These are phyloP conservation scores for Aspergillus fijiensis DNA, from an alignment of 2,329 filamentous ascomycete genomes.

Conservation along the genomic window DNA sequence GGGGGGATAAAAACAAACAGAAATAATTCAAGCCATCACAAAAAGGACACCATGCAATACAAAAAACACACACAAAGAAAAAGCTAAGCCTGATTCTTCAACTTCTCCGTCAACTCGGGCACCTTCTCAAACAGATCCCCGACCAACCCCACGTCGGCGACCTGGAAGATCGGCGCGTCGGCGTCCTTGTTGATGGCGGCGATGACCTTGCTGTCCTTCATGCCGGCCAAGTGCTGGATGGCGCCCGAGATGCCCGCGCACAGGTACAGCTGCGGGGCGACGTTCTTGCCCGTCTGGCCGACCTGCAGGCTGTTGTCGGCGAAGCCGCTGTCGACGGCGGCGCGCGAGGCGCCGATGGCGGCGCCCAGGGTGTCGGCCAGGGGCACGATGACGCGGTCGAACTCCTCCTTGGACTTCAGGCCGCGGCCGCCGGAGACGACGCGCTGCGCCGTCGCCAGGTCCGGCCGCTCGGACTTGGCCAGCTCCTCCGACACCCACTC, in stretches of 20 bases:
- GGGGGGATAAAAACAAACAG: no score
- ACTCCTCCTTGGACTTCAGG: constrained; percentile 96
- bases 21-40: no score
- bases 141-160: constrained; percentile 92
- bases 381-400: constrained; percentile 87
- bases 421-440: constrained; percentile 94
- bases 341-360: constrained; percentile 92
- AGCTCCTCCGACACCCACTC: constrained; percentile 96
- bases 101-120: constrained; percentile 91
- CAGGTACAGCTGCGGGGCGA: constrained; percentile 91
- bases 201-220: constrained; percentile 99
- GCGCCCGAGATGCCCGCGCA: constrained; percentile 95
- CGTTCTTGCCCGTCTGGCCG: constrained; percentile 97
- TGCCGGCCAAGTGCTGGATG: constrained; percentile 96
- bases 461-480: constrained; percentile 88
- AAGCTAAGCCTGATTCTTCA: constrained; percentile 57
- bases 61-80: background rate
- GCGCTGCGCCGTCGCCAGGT: constrained; percentile 81
- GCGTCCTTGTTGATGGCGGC: constrained; percentile 97
- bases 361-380: constrained; percentile 89
- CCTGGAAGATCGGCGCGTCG: constrained; percentile 97
- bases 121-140: constrained; percentile 95
- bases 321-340: constrained; percentile 94
- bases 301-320: constrained; percentile 98
- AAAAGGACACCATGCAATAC: no score